Conservation (phyloP, 345 rosid species). For the Chamaenerion angustifolium region DNA sequence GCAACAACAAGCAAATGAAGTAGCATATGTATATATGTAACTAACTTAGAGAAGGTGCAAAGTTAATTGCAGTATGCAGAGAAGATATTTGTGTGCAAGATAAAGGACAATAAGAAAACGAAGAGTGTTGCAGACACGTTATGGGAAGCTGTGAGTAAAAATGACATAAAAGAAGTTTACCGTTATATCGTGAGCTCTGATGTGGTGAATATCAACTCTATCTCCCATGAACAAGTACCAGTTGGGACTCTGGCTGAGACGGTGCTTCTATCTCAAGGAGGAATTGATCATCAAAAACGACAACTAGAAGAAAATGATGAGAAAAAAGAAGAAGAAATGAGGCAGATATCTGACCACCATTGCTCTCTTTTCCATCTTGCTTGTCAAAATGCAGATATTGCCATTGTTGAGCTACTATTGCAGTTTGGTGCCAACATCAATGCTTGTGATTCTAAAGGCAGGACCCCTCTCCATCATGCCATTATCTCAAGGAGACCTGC, state of each 20-base stretch:
- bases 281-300: conserved; percentile 5
- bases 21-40: neutral
- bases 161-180: conserved; percentile 86
- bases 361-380: conserved; percentile 87
- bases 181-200: conserved; percentile 62
- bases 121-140: conserved; percentile 44
- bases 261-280: conserved; percentile 53
- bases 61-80: conserved; percentile 63
- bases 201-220: conserved; percentile 43
- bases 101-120: conserved; percentile 36
- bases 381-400: conserved; percentile 83
- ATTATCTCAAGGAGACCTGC: conserved; percentile 42
- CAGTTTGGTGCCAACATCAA: conserved; percentile 88
- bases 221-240: conserved; percentile 40
- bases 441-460: conserved; percentile 61
- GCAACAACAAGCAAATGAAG: neutral
- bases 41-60: neutral
- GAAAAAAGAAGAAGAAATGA: neutral
- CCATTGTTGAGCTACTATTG: conserved; percentile 87
- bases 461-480: conserved; percentile 66
- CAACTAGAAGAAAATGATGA: neutral
- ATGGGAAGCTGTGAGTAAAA: conserved; percentile 84
- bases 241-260: conserved; percentile 25
- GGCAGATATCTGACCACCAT: neutral
- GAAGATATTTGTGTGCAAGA: conserved; percentile 68